Percentiles rank a stretch among this genome's conserved stretches.
Evolutionary conservation across 78 protist species (phyloP).

Genomic region (slime mould (Dictyostelium discoideum)): dicty_2.7 NC_007090.3:1378001-1378500

Average conservation of each 20-base stretch:
- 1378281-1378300: constrained; percentile 81
- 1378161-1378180: constrained; percentile 5
- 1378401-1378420: neutral
- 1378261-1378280: constrained; percentile 16
- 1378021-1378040: constrained; percentile 28
- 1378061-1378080: constrained; percentile 81
- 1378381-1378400: constrained; percentile 12
- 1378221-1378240: constrained; percentile 18
- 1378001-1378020: constrained; percentile 47
- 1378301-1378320: constrained; percentile 46
- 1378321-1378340: neutral
- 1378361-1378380: neutral
- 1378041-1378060: constrained; percentile 17
- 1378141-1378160: constrained; percentile 9
- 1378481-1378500: constrained; percentile 57
- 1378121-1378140: constrained; percentile 58
- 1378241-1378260: constrained; percentile 23
- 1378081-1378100: constrained; percentile 71
- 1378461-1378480: constrained; percentile 43
- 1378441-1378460: neutral
- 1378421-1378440: neutral
- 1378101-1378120: constrained; percentile 71
- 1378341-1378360: constrained; percentile 6
- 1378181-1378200: constrained; percentile 33
- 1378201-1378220: constrained; percentile 48